Evolutionary conservation across 495 filamentous ascomycete genomes (phyloP), one percentile per base, ranked within the genome.

Genomic region (Trichoderma erinaceum): DNA sequence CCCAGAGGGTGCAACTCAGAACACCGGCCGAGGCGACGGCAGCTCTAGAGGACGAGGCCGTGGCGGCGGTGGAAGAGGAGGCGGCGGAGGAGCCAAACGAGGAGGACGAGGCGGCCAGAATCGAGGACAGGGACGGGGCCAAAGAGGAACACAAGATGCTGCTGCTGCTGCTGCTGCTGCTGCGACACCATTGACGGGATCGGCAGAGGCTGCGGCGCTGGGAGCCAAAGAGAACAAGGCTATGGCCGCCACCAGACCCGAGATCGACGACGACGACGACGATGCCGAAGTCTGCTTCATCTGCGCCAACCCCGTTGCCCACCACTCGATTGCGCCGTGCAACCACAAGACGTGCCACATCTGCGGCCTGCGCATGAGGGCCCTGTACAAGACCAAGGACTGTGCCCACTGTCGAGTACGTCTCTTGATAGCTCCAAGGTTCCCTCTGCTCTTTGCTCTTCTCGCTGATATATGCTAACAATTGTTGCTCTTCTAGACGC

Each of bases 331-430:
- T 63, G 87, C 93, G 21, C 95, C 95, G 16, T 99, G 95, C 77
- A 97, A 95, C 75, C 96, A 99, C 78, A 84, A 88, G 23, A 97
- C 92, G 12, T 99, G 95, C 76, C 95, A 98, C 79, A 96, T 98
- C 66, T 99, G 95, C 75, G 88, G 93, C 4, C 78, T 99, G 71
- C 84, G 96, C 63, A 81, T 97, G 80, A 85, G 95, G 65, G 95
- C 93, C 0, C 78, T 99, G 56, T 99, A 98, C 77, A 98, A 97
- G 82, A 94, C 87, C 68, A 96, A 93, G 76, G 88, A 90, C 66
- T 99, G 95, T 74, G 90, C 93, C 18, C 93, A 98, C 80, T 99
- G 95, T 78, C 83, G 95, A 67, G 92, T 94, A 84, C 71, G 88
- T 79, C 23, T n/a, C n/a, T 64, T 64, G 7, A 29, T 27, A 4